Percentiles rank a stretch among this genome's conserved stretches.
These are phyloP conservation scores for Sanghuangporus weigelae DNA, from an alignment of 1,284 basidiomycete species.

Conservation along the genomic window DNA sequence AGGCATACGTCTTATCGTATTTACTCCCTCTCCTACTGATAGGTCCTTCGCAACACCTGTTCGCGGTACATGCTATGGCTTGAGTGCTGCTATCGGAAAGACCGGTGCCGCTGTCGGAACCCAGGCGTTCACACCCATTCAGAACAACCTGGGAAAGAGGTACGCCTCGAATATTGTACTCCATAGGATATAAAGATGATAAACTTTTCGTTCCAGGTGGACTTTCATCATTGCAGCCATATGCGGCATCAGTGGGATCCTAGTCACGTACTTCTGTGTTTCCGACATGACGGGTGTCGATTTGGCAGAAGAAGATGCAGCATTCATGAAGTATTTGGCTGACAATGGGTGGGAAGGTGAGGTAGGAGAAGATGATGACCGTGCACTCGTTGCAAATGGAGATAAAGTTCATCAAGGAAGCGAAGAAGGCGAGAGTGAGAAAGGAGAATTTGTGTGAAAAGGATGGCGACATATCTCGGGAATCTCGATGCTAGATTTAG, in stretches of 20 bases:
- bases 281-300: slow-evolving; percentile 66
- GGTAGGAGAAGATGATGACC: slow-evolving; percentile 52
- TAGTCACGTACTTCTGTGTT: slow-evolving; percentile 66
- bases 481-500: neutral
- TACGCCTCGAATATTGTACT: slow-evolving; percentile 22
- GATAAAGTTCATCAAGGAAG: neutral
- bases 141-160: slow-evolving; percentile 60
- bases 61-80: slow-evolving; percentile 65
- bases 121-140: slow-evolving; percentile 74
- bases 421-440: slow-evolving; percentile 12
- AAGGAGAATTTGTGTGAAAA: slow-evolving; percentile 9
- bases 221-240: slow-evolving; percentile 72
- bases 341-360: slow-evolving; percentile 64
- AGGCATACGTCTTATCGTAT: slow-evolving; percentile 2
- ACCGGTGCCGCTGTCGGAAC: slow-evolving; percentile 74
- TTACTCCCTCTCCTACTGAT: neutral
- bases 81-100: slow-evolving; percentile 72
- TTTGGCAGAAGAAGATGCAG: slow-evolving; percentile 61
- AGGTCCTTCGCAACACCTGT: slow-evolving; percentile 66
- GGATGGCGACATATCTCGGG: neutral
- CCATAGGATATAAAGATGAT: neutral
- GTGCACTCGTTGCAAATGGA: slow-evolving; percentile 27
- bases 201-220: slow-evolving; percentile 37
- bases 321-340: slow-evolving; percentile 54
- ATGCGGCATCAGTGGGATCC: slow-evolving; percentile 55